Base-by-base conservation (phyloP, 2,329 filamentous ascomycete species). In the Colletotrichum abscissum region DNA sequence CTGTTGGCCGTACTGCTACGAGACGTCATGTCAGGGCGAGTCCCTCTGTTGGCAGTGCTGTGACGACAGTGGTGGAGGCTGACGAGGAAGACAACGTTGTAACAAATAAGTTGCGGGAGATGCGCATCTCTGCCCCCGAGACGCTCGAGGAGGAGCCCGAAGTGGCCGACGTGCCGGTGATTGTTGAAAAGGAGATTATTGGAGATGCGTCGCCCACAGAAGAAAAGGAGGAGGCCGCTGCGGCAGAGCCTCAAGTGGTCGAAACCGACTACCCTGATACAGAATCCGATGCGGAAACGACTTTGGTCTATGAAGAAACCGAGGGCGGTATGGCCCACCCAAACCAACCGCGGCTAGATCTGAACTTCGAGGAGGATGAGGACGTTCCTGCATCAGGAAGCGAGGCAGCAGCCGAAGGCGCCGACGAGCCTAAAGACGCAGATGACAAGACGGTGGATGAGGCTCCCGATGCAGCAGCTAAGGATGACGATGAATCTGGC, bases 51-150 rank as follows among this genome's bases (percentile, higher is more conserved):
- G 92, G 94, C 62, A 94, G 92, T 66, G 89, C 92, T 5, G 93
- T 98, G 24, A 91, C 92, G 1, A 97, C 94, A 0, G 95, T 97
- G 16, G 88, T 94, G 46, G 95, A 97, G 80, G 91, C 94, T 63
- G 92, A 94, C 68, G 95, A 97, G 78, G 95, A 97, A 73, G 91
- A 93, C 22, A 77, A 83, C 22, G 82, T 84, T 2, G 81, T 88
- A 26, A 82, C 85, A 24, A 83, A 83, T 67, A 87, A 82, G 76
- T 77, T 91, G 60, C 84, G 80, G 70, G 80, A 80, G 35, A 82
- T 90, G 80, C 84, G 84, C 38, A 83, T 91, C 55, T 83, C 86
- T 1, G 81, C 81, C 9, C 80, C 85, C 1, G 91, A 94, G 74
- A 88, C 91, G 54, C 88, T 91, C 30, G 93, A 94, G 49, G 82